Evolutionary conservation across 495 filamentous ascomycete genomes (phyloP).

Genomic region (Chaetomium tenue): DNA sequence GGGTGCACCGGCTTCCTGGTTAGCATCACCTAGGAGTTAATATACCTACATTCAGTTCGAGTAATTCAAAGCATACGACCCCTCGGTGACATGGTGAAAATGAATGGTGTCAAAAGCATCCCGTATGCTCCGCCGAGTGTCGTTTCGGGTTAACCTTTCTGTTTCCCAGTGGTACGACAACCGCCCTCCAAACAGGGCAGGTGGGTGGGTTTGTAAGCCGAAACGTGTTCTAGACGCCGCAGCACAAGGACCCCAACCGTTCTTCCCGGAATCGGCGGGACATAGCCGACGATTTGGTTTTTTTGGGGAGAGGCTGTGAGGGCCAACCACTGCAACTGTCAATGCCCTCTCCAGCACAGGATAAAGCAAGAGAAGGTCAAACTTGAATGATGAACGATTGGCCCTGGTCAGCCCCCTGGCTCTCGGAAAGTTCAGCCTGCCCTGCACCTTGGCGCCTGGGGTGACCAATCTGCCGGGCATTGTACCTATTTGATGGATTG

Average conservation of each 20-base stretch:
- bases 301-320: not conserved
- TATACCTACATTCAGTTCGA: too few relatives aligned
- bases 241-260: not conserved
- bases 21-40: too few relatives aligned
- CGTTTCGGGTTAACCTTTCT: not conserved
- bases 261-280: not conserved
- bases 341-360: not conserved
- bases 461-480: not conserved
- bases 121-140: too few relatives aligned
- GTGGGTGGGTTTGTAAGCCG: conserved; percentile 11
- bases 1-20: not conserved
- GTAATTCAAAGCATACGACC: too few relatives aligned
- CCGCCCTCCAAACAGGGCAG: not conserved
- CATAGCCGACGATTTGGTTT: not conserved
- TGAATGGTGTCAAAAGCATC: too few relatives aligned
- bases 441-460: not conserved
- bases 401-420: not conserved
- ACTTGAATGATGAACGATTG: not conserved
- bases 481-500: not conserved
- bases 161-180: not conserved
- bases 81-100: too few relatives aligned
- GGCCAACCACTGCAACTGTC: not conserved
- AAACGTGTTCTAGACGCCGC: not conserved
- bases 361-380: not conserved
- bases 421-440: not conserved